phyloP scores from a whole-genome alignment of 495 filamentous ascomycete species.

The Penicillium mononematosum region DNA sequence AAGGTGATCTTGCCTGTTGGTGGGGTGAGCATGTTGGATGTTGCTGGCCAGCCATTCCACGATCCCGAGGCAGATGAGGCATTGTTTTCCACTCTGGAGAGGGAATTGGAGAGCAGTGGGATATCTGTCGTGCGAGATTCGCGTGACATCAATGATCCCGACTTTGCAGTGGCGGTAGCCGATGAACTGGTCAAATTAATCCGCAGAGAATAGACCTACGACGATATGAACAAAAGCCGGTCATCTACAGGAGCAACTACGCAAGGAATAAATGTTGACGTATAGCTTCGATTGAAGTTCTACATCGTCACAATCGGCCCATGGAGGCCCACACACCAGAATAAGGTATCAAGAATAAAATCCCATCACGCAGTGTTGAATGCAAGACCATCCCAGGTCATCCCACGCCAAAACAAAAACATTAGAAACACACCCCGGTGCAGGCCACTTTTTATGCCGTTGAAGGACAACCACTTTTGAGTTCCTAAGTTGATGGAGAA shows the following conservation, averaged over 20 bases:
- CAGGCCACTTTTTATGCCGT: slow-evolving; percentile 58
- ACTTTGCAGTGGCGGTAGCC: slow-evolving; percentile 34
- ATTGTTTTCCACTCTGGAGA: slow-evolving; percentile 46
- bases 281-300: slow-evolving; percentile 18
- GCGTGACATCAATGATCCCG: slow-evolving; percentile 47
- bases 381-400: slow-evolving; percentile 47
- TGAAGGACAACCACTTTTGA: slow-evolving; percentile 64
- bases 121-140: slow-evolving; percentile 37
- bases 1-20: slow-evolving; percentile 57
- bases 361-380: slow-evolving; percentile 48
- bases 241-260: slow-evolving; percentile 6
- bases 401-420: slow-evolving; percentile 37
- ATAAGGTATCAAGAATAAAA: slow-evolving; percentile 32
- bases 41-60: slow-evolving; percentile 38
- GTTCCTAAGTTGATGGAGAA: slow-evolving; percentile 50
- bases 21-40: slow-evolving; percentile 49
- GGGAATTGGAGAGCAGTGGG: slow-evolving; percentile 36
- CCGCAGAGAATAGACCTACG: neutral
- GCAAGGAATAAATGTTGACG: slow-evolving; percentile 7
- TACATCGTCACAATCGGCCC: slow-evolving; percentile 20
- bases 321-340: slow-evolving; percentile 16
- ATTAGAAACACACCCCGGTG: slow-evolving; percentile 39
- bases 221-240: neutral
- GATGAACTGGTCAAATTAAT: slow-evolving; percentile 26
- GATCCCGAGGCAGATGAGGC: slow-evolving; percentile 45